Evolutionary conservation across 441 rosid genomes (phyloP), one percentile per base, ranked within the genome.

Genomic region (Populus hybrid): DNA sequence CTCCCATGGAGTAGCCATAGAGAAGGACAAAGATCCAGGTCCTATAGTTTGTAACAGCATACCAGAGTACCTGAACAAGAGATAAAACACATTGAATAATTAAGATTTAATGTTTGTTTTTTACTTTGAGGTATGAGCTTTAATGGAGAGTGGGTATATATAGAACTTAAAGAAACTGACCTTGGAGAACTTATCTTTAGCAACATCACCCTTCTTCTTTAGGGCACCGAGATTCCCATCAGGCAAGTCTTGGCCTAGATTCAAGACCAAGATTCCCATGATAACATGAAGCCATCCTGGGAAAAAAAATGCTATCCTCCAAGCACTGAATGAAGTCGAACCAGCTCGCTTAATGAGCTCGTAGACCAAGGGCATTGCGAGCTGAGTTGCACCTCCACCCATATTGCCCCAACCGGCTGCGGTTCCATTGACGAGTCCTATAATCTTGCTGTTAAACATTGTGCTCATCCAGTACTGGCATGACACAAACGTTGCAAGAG

Each of bases 401-500:
- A 92, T 91, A 73, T 92, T 94, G 0, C 98, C 97, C 98, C 98
- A 94, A 1, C 97, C 97, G 0, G 94, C 98, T 0, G 98, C 95
- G 0, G 97, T 94, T 33, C 98, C 97, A 14, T 94, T 94, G 31
- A 86, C 97, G 3, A 90, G 85, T 18, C 98, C 97, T 2, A 91
- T 89, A 61, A 94, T 94, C 86, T 92, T 90, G 73, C 93, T 83
- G 33, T 94, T 94, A 68, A 94, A 94, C 98, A 94, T 94, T 4
- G 98, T 92, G 81, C 97, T 94, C 98, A 94, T 94, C 98, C 98
- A 92, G 66, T 88, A 94, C 68, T 93, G 98, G 77, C 97, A 93
- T 3, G 98, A 93, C 70, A 93, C 97, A 28, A 93, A 93, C 0
- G 98, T 91, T 2, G 97, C 95, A 0, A 94, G 92, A 36, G 95